Percentiles rank a stretch among this genome's conserved stretches.
phyloP scores from a whole-genome alignment of 768 basidiomycete species.

The Tylopilus cervinicoccineus region DNA sequence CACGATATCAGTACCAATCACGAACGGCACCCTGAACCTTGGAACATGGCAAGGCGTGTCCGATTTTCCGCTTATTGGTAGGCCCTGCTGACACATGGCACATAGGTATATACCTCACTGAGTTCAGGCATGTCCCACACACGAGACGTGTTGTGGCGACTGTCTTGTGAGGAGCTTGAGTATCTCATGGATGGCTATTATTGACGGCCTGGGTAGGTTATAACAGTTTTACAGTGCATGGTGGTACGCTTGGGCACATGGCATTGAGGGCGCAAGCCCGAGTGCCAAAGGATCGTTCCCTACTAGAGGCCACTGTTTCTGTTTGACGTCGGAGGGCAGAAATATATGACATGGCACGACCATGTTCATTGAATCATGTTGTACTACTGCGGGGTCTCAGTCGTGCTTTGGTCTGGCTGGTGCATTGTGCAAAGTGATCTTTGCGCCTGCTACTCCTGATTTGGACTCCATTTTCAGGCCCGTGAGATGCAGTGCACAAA shows the following conservation, averaged over 20 bases:
- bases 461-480: slow-evolving; percentile 14
- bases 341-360: no score
- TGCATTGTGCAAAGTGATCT: background rate
- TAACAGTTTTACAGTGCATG: slow-evolving; percentile 1
- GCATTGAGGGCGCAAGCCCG: no score
- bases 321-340: background rate
- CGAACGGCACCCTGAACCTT: slow-evolving; percentile 68
- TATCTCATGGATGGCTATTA: background rate
- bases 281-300: background rate
- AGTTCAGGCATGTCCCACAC: slow-evolving; percentile 72
- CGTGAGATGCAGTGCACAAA: slow-evolving; percentile 20
- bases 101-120: slow-evolving; percentile 79
- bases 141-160: slow-evolving; percentile 74
- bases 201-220: slow-evolving; percentile 11
- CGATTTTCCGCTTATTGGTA: background rate
- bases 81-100: slow-evolving; percentile 1
- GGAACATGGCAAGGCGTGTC: slow-evolving; percentile 88
- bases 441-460: slow-evolving; percentile 6
- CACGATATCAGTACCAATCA: slow-evolving; percentile 80
- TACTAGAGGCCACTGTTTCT: background rate
- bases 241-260: background rate
- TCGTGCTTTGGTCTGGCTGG: no score
- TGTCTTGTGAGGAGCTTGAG: slow-evolving; percentile 52
- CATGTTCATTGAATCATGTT: no score
- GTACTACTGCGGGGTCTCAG: no score